phyloP scores from a whole-genome alignment of 2,329 filamentous ascomycete genomes.

The Ascocoryne sarcoides region DNA sequence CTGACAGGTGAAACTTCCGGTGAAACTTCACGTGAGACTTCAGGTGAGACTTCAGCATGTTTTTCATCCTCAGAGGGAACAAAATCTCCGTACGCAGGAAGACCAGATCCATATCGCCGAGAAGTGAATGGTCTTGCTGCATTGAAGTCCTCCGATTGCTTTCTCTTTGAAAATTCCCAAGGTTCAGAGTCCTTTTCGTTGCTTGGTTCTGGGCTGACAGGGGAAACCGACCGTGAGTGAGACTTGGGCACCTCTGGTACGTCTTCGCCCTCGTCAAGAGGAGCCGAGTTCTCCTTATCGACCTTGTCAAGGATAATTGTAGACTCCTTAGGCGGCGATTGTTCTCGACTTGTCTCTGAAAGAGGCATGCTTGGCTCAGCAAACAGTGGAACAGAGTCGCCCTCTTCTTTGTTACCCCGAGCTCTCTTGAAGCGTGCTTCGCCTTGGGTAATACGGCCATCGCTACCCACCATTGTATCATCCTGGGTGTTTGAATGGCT shows the following conservation, averaged over 20 bases:
- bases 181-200: conserved; percentile 45
- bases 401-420: conserved; percentile 54
- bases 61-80: conserved; percentile 26
- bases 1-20: conserved; percentile 11
- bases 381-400: conserved; percentile 67
- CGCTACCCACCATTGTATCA: conserved; percentile 43
- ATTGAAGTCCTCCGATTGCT: conserved; percentile 32
- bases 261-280: conserved; percentile 11
- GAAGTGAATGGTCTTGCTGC: conserved; percentile 24
- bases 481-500: conserved; percentile 33
- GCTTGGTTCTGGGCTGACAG: conserved; percentile 43
- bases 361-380: conserved; percentile 44
- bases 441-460: conserved; percentile 53
- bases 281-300: conserved; percentile 27
- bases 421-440: conserved; percentile 69
- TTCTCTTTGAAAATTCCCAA: conserved; percentile 48
- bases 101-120: conserved; percentile 20
- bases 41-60: background rate
- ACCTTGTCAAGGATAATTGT: conserved; percentile 8
- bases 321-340: conserved; percentile 24
- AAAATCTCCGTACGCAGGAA: conserved; percentile 21
- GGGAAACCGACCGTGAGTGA: conserved; percentile 41
- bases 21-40: no score
- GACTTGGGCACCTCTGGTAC: conserved; percentile 29
- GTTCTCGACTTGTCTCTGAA: conserved; percentile 26